Conservation (phyloP, 441 rosid species). For the Erysimum pusillum region DNA sequence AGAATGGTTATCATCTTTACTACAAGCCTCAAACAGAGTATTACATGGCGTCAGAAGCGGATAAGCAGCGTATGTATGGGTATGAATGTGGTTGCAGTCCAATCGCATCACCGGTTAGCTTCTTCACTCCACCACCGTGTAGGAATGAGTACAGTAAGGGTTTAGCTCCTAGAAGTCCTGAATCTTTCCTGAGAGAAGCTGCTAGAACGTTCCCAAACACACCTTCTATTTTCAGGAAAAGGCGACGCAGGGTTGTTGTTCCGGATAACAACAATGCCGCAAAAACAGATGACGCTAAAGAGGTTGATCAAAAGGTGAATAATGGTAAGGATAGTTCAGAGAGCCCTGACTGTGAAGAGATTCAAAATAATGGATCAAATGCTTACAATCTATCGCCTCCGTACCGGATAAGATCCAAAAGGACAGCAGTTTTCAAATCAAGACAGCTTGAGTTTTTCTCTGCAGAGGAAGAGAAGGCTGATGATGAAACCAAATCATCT, state of each 20-base stretch:
- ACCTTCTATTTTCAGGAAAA: constrained; percentile 90
- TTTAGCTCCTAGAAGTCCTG: constrained; percentile 66
- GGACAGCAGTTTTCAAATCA: constrained; percentile 83
- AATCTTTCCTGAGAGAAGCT: constrained; percentile 77
- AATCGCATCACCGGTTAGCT: constrained; percentile 63
- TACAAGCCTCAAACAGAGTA: constrained; percentile 48
- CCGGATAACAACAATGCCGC: constrained; percentile 41
- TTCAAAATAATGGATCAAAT: constrained; percentile 45
- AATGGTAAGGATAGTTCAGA: constrained; percentile 36
- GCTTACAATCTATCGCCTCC: constrained; percentile 89
- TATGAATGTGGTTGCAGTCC: constrained; percentile 60
- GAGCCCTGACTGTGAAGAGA: constrained; percentile 54
- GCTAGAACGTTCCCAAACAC: constrained; percentile 86
- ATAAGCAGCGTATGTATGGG: constrained; percentile 47
- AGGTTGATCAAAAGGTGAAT: constrained; percentile 50
- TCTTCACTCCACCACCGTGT: constrained; percentile 81
- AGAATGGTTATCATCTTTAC: constrained; percentile 47
- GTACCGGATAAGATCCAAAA: constrained; percentile 83
- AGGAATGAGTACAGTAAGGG: constrained; percentile 58
- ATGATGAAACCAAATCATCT: constrained; percentile 54
- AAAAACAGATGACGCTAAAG: constrained; percentile 46
- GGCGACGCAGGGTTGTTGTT: constrained; percentile 55
- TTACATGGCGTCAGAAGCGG: constrained; percentile 50
- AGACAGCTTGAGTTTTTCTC: constrained; percentile 87
- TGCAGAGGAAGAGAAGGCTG: constrained; percentile 60